A percentile compares a stretch with the other conserved stretches of the same genome.
Evolutionary conservation across 768 basidiomycete species (phyloP).

Genomic region (Boletus sp.): DNA sequence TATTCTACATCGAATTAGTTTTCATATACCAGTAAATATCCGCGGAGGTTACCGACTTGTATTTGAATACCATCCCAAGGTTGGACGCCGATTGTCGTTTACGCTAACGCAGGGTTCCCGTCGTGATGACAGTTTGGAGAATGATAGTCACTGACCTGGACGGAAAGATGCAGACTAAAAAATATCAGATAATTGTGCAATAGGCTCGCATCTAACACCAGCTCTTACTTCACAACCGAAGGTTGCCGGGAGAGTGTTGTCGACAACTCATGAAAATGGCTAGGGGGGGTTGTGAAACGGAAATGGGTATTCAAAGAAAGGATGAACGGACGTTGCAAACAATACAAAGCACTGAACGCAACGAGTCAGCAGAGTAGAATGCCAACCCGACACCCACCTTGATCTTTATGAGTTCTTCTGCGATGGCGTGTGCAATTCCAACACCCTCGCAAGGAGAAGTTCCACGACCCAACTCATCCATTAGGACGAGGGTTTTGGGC

Average conservation of each 20-base stretch:
- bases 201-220: neutral
- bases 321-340: constrained; percentile 73
- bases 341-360: constrained; percentile 71
- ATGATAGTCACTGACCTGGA: constrained; percentile 51
- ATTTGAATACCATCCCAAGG: constrained; percentile 73
- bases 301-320: neutral
- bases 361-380: neutral
- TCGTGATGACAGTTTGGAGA: neutral
- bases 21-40: neutral
- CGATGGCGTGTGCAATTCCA: constrained; percentile 83
- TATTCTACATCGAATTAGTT: constrained; percentile 46
- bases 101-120: constrained; percentile 38
- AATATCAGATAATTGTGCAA: neutral
- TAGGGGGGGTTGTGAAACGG: constrained; percentile 28
- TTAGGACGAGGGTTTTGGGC: constrained; percentile 67
- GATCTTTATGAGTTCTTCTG: constrained; percentile 66
- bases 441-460: constrained; percentile 82
- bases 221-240: constrained; percentile 72
- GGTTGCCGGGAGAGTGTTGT: constrained; percentile 75
- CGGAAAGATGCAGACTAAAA: constrained; percentile 74
- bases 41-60: constrained; percentile 50
- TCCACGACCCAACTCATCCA: constrained; percentile 93
- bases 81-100: constrained; percentile 51
- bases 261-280: constrained; percentile 80
- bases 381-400: constrained; percentile 48